phyloP scores from a whole-genome alignment of 2,329 filamentous ascomycete genomes.

The Metarhizium robertsii region DNA sequence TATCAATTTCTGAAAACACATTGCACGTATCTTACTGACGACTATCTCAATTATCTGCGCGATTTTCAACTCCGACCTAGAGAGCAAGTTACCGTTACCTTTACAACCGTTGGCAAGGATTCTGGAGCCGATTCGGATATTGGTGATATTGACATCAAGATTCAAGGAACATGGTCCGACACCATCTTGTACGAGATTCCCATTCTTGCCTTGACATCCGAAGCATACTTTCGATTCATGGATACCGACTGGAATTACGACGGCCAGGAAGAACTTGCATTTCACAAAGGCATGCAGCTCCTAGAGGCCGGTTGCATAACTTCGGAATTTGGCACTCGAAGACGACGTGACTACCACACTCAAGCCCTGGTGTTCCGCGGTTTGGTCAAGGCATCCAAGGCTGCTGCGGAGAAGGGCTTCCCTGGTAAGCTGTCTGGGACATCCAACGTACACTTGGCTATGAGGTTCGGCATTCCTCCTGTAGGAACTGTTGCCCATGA shows the following conservation, averaged over 20 bases:
- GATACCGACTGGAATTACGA: slow-evolving; percentile 87
- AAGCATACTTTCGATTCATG: slow-evolving; percentile 96
- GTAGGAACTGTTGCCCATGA: slow-evolving; percentile 90
- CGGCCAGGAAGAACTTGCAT: slow-evolving; percentile 78
- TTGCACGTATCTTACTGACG: slow-evolving; percentile 69
- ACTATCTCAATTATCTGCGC: slow-evolving; percentile 74
- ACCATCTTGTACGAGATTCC: slow-evolving; percentile 98
- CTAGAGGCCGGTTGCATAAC: slow-evolving; percentile 78
- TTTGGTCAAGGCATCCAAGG: slow-evolving; percentile 67
- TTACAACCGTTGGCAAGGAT: slow-evolving; percentile 45
- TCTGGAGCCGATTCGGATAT: slow-evolving; percentile 54
- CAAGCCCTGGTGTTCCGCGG: slow-evolving; percentile 88
- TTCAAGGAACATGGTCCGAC: slow-evolving; percentile 81
- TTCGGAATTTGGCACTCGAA: slow-evolving; percentile 87
- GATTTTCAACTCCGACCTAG: slow-evolving; percentile 73
- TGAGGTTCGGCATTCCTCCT: slow-evolving; percentile 77
- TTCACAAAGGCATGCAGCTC: slow-evolving; percentile 67
- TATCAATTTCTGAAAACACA: slow-evolving; percentile 65
- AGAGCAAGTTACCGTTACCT: slow-evolving; percentile 68
- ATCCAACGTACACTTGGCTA: slow-evolving; percentile 94
- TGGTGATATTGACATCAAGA: slow-evolving; percentile 68
- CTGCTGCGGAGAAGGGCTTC: slow-evolving; percentile 54
- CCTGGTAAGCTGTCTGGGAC: slow-evolving; percentile 74
- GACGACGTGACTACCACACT: slow-evolving; percentile 87
- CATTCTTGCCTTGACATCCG: slow-evolving; percentile 80